Base-by-base conservation (phyloP, 208 protist genomes). In the Leishmania mexicana region DNA sequence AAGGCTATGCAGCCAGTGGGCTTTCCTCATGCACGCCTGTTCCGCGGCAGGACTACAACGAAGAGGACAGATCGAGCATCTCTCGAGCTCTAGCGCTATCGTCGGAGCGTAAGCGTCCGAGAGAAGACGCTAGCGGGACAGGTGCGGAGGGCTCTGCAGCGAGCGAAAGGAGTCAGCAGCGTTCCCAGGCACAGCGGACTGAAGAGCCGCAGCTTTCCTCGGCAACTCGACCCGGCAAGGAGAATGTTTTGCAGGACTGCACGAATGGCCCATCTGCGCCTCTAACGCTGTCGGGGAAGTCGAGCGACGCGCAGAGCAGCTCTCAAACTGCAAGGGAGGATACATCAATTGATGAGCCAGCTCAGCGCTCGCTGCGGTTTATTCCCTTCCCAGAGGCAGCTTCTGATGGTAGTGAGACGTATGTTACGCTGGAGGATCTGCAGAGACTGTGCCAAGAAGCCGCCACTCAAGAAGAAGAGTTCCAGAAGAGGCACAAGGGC, bases 401-500 rank as follows among this genome's bases (percentile, higher is more conserved):
- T 7, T 65, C 13, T 6, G 78, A 87, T 83, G 93, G 91, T 45
- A 71, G 47, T 3, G 83, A 94, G 68, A 78, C 53, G 49, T 82
- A 90, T 38, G 88, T 97, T 38, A 92, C 89, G 6, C 81, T 97
- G 6, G 85, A 93, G 31, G 86, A 90, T 73, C 84, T 94, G 31
- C 79, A 85, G 76, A 74, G 78, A 17, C n/a, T 95, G 47, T 97
- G 94, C 80, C 83, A 80, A 40, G 89, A 92, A 31, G 84, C 85
- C 17, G 80, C 92, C 19, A 76, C 76, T 28, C 85, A 93, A 75
- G 89, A 94, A 57, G 76, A 81, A n/a, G 86, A 89, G 64, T 91
- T 89, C 54, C 81, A 76, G 17, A 79, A 71, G 58, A 81, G 87
- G 11, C 92, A 95, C 77, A 81, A 85, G 31, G 80, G 81, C 21